These are phyloP conservation scores for Asterophora parasitica DNA, from an alignment of 768 basidiomycete genomes.

Conservation along the genomic window DNA sequence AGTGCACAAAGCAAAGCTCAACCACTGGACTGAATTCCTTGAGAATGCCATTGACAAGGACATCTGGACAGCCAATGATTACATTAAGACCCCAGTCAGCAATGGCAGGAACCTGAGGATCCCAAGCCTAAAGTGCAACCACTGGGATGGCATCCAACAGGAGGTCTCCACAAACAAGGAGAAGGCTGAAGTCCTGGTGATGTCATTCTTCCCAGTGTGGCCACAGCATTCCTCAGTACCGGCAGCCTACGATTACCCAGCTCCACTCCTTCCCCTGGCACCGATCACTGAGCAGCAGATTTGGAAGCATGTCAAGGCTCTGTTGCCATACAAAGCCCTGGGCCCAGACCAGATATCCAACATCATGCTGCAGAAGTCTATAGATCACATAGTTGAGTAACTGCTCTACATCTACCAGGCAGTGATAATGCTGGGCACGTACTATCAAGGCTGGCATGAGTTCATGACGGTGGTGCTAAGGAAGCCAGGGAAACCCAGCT, in stretches of 20 bases:
- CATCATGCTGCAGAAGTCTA: slow-evolving; percentile 23
- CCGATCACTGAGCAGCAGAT: neutral
- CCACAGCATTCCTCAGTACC: too few species aligned
- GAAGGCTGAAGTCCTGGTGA: too few species aligned
- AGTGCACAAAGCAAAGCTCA: neutral
- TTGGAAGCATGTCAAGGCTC: slow-evolving; percentile 23
- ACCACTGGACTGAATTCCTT: too few species aligned
- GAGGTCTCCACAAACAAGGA: too few species aligned
- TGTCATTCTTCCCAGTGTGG: too few species aligned
- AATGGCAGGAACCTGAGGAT: too few species aligned
- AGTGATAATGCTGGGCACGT: slow-evolving; percentile 20
- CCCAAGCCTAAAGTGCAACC: too few species aligned
- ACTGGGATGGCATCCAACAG: too few species aligned
- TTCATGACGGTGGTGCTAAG: slow-evolving; percentile 25
- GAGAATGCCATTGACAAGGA: too few species aligned
- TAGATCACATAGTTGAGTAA: slow-evolving; percentile 16
- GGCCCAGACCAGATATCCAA: slow-evolving; percentile 26
- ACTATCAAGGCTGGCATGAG: slow-evolving; percentile 21
- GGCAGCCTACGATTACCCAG: too few species aligned
- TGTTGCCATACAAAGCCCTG: slow-evolving; percentile 20
- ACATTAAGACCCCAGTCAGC: slow-evolving; percentile 9
- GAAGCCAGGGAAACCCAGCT: slow-evolving; percentile 33
- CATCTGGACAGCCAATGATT: neutral
- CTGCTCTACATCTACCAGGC: slow-evolving; percentile 25
- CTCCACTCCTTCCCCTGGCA: neutral